phyloP scores from a whole-genome alignment of 2,329 filamentous ascomycete species.

The Sporothrix inflata region DNA sequence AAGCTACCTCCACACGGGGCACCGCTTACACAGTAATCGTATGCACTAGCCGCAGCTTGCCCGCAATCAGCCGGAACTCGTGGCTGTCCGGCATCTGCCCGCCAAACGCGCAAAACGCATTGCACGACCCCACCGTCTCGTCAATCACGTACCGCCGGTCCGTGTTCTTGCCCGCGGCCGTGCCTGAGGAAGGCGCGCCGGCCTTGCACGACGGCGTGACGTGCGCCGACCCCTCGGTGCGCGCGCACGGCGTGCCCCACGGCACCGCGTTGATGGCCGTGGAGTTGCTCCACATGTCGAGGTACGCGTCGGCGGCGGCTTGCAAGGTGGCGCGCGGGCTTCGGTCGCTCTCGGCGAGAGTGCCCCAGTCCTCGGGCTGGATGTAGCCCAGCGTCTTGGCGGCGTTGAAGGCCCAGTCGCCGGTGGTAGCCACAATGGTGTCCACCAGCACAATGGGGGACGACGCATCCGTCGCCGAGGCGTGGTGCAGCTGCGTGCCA shows the following conservation, averaged over 20 bases:
- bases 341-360: conserved; percentile 35
- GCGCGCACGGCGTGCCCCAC: conserved; percentile 43
- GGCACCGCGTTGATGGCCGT: conserved; percentile 40
- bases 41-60: conserved; percentile 42
- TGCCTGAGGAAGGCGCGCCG: conserved; percentile 36
- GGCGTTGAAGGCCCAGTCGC: conserved; percentile 43
- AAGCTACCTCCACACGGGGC: background rate
- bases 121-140: conserved; percentile 38
- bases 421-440: conserved; percentile 40
- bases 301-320: conserved; percentile 41
- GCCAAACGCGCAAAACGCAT: conserved; percentile 40
- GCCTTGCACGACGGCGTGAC: conserved; percentile 33
- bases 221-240: conserved; percentile 38
- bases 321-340: conserved; percentile 37
- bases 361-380: conserved; percentile 39
- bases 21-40: conserved; percentile 39
- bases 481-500: conserved; percentile 33
- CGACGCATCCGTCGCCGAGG: conserved; percentile 1
- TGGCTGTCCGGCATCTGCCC: conserved; percentile 41
- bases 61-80: conserved; percentile 42
- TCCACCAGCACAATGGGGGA: conserved; percentile 38
- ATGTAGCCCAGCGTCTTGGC: conserved; percentile 39
- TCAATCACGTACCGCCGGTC: conserved; percentile 42
- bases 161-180: conserved; percentile 29
- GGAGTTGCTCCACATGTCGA: conserved; percentile 43